Conservation (phyloP, 768 basidiomycete species). For the Boletus barrowsii region DNA sequence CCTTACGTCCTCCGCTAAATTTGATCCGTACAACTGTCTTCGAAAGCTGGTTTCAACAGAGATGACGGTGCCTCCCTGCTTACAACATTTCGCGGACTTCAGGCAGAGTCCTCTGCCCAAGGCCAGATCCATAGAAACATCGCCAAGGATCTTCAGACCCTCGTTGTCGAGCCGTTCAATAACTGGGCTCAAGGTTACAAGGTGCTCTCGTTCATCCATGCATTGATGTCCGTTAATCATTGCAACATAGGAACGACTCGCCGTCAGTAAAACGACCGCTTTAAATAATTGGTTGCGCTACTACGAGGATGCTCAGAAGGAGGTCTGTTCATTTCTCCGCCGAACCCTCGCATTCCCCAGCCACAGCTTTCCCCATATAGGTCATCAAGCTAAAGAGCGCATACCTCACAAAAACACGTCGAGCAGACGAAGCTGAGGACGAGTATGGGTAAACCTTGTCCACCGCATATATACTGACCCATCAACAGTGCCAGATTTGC, state of each 20-base stretch:
- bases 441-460: slow-evolving; percentile 56
- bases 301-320: slow-evolving; percentile 67
- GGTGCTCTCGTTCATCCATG: slow-evolving; percentile 34
- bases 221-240: slow-evolving; percentile 12
- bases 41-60: slow-evolving; percentile 65
- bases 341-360: background rate
- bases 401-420: slow-evolving; percentile 74
- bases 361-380: slow-evolving; percentile 27
- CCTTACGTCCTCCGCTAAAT: background rate
- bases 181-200: slow-evolving; percentile 76
- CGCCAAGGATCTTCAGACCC: slow-evolving; percentile 68
- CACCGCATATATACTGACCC: slow-evolving; percentile 3
- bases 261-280: slow-evolving; percentile 52
- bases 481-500: slow-evolving; percentile 78
- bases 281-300: slow-evolving; percentile 64
- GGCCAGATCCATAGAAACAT: slow-evolving; percentile 72
- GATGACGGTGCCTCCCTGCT: slow-evolving; percentile 85
- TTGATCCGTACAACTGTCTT: slow-evolving; percentile 6
- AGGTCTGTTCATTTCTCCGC: slow-evolving; percentile 40
- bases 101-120: slow-evolving; percentile 66
- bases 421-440: slow-evolving; percentile 90
- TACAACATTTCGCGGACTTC: slow-evolving; percentile 76
- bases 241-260: slow-evolving; percentile 53
- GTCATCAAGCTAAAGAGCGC: slow-evolving; percentile 66
- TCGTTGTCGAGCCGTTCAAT: slow-evolving; percentile 79